Percentiles rank a stretch among this genome's conserved stretches.
Evolutionary conservation across 345 rosid species (phyloP).

Genomic region (Gossypium australe): DNA sequence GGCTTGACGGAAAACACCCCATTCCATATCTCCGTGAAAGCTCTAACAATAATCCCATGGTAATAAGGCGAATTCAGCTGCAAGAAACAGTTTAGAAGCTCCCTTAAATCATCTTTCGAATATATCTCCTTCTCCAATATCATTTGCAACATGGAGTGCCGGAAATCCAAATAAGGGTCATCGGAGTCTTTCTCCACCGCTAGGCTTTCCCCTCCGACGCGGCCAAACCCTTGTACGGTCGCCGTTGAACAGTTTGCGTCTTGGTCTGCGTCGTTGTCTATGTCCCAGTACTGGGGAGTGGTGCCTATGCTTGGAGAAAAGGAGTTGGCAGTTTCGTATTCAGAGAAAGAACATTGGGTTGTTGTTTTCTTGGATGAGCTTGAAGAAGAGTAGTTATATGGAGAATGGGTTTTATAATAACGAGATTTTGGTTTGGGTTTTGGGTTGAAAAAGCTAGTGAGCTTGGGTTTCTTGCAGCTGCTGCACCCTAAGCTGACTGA

Average conservation of each 20-base stretch:
- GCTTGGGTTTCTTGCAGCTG: conserved; percentile 59
- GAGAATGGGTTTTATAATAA: conserved; percentile 10
- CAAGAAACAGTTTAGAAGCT: conserved; percentile 80
- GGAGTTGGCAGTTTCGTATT: conserved; percentile 24
- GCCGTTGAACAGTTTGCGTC: conserved; percentile 17
- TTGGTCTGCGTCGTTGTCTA: conserved; percentile 19
- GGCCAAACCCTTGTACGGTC: conserved; percentile 40
- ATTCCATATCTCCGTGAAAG: conserved; percentile 95
- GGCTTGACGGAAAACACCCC: conserved; percentile 54
- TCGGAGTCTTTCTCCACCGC: conserved; percentile 95
- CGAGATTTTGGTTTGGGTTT: conserved; percentile 24
- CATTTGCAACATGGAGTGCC: conserved; percentile 95
- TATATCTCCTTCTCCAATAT: conserved; percentile 84
- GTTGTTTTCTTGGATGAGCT: conserved; percentile 21
- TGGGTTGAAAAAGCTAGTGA: conserved; percentile 45
- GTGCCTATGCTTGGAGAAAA: conserved; percentile 31
- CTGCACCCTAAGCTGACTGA: conserved; percentile 67
- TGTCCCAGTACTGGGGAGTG: conserved; percentile 16
- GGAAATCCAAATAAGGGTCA: conserved; percentile 86
- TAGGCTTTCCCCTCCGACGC: conserved; percentile 57
- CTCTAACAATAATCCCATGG: conserved; percentile 76
- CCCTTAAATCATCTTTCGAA: conserved; percentile 69
- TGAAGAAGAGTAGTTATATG: conserved; percentile 15
- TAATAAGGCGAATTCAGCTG: conserved; percentile 72
- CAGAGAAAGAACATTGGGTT: conserved; percentile 2